Conservation (phyloP, 116 monocot genomes). For the Dioscorea cayenensis region DNA sequence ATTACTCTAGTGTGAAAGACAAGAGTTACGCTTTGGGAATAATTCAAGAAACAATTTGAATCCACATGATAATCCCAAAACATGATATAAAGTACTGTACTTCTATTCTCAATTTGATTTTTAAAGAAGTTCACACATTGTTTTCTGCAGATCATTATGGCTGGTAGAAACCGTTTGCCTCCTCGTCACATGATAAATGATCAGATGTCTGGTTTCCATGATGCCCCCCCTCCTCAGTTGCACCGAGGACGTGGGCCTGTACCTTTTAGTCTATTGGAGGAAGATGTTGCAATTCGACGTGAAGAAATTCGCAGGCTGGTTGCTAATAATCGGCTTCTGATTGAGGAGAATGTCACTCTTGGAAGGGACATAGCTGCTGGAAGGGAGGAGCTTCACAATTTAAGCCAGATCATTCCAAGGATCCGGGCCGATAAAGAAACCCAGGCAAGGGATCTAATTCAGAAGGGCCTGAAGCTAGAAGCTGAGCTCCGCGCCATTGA, state of each 20-base stretch:
- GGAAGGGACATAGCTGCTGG: conserved; percentile 40
- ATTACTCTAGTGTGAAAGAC: too few relatives aligned
- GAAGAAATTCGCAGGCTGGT: conserved; percentile 53
- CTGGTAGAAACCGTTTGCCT: conserved; percentile 30
- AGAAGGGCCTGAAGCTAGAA: conserved; percentile 69
- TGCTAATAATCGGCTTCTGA: conserved; percentile 45
- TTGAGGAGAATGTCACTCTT: conserved; percentile 56
- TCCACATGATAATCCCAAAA: too few relatives aligned
- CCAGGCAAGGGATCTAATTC: conserved; percentile 50
- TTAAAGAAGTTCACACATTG: too few relatives aligned
- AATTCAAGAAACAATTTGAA: too few relatives aligned
- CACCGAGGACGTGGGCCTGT: conserved; percentile 16
- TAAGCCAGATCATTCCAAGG: conserved; percentile 36
- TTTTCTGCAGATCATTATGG: conserved; percentile 16
- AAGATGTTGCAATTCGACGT: conserved; percentile 46
- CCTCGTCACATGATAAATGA: conserved; percentile 15
- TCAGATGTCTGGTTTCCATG: conserved; percentile 25
- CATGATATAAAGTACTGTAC: too few relatives aligned
- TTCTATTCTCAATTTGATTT: too few relatives aligned
- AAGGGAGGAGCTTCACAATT: conserved; percentile 45
- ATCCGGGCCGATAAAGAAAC: conserved; percentile 55
- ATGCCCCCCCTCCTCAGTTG: conserved; percentile 22
- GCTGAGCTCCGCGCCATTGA: conserved; percentile 54
- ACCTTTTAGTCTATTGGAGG: conserved; percentile 42
- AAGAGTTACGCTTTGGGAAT: too few relatives aligned